Evolutionary conservation across 2,329 filamentous ascomycete species (phyloP).

Genomic region (Fusarium sp.): DNA sequence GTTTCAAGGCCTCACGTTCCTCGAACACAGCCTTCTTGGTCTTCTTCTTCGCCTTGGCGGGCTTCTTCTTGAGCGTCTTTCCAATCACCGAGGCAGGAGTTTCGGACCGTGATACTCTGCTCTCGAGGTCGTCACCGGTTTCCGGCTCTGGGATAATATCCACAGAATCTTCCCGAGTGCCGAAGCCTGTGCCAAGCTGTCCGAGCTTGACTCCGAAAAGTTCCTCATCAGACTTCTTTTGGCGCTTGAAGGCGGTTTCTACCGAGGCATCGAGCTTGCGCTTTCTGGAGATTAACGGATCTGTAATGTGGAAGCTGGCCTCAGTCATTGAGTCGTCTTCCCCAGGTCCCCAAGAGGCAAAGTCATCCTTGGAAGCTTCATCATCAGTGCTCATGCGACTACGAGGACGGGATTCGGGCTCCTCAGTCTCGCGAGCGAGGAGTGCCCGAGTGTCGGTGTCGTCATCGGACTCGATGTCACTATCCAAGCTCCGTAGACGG

Average conservation of each 20-base stretch:
- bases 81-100: conserved; percentile 57
- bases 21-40: conserved; percentile 82
- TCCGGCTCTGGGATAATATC: conserved; percentile 64
- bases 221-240: conserved; percentile 84
- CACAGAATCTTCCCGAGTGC: conserved; percentile 60
- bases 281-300: conserved; percentile 71
- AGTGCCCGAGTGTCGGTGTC: conserved; percentile 70
- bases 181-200: conserved; percentile 63
- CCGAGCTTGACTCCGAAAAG: conserved; percentile 75
- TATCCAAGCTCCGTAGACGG: conserved; percentile 70
- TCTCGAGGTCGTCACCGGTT: conserved; percentile 56
- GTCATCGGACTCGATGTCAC: conserved; percentile 89
- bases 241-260: conserved; percentile 79
- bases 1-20: conserved; percentile 72
- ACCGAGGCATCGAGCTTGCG: conserved; percentile 78
- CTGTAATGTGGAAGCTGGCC: conserved; percentile 74
- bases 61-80: conserved; percentile 68
- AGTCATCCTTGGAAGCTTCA: conserved; percentile 64
- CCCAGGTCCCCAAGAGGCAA: conserved; percentile 59
- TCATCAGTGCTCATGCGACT: conserved; percentile 79
- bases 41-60: conserved; percentile 75
- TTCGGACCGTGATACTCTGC: conserved; percentile 59
- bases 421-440: conserved; percentile 83
- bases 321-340: conserved; percentile 80
- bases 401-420: conserved; percentile 82